Evolutionary conservation across 768 basidiomycete genomes (phyloP).

Genomic region (Lentinula boryana): DNA sequence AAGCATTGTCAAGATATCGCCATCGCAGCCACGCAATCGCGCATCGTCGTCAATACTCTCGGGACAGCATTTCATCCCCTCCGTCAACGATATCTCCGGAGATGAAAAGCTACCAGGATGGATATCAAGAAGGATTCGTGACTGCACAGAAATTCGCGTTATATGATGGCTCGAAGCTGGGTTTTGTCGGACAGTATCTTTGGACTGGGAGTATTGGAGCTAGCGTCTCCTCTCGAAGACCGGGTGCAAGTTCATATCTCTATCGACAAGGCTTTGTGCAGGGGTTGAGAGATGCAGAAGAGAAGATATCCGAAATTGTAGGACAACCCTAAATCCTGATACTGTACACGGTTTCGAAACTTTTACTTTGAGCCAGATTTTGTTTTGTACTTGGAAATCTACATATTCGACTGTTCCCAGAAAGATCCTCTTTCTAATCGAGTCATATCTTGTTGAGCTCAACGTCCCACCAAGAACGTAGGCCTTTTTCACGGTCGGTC

Average conservation of each 20-base stretch:
- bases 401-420: neutral
- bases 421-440: no score
- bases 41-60: neutral
- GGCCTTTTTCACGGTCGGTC: neutral
- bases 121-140: slow-evolving; percentile 55
- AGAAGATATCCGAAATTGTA: neutral
- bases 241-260: slow-evolving; percentile 32
- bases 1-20: neutral
- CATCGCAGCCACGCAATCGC: neutral
- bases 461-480: no score
- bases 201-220: slow-evolving; percentile 34
- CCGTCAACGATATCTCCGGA: slow-evolving; percentile 12
- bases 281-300: slow-evolving; percentile 44
- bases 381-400: neutral
- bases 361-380: neutral
- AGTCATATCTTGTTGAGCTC: no score
- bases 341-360: neutral
- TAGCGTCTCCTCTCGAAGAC: slow-evolving; percentile 20
- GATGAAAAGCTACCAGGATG: slow-evolving; percentile 21
- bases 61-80: neutral
- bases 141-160: slow-evolving; percentile 51
- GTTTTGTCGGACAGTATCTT: slow-evolving; percentile 60
- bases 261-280: slow-evolving; percentile 42
- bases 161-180: slow-evolving; percentile 43
- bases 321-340: neutral